Evolutionary conservation across 2,329 filamentous ascomycete genomes (phyloP).

Genomic region (Niveomyces coronatus): DNA sequence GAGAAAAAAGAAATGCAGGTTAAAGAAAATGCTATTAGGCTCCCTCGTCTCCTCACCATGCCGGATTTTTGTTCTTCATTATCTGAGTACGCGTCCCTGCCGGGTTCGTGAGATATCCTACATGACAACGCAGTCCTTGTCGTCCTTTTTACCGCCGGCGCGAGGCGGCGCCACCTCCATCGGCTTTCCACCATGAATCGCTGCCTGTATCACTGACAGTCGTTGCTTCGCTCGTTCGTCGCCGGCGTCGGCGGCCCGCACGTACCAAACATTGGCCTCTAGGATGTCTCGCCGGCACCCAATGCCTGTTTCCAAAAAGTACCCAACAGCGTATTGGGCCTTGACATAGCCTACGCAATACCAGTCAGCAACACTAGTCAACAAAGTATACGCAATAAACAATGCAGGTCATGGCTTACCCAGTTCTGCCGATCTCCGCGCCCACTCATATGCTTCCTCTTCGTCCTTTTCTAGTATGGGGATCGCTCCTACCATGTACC

Average conservation of each 20-base stretch:
- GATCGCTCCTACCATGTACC: conserved; percentile 94
- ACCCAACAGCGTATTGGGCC: conserved; percentile 91
- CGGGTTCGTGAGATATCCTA: conserved; percentile 22
- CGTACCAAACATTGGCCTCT: conserved; percentile 97
- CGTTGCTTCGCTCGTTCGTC: conserved; percentile 84
- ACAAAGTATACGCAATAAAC: neutral
- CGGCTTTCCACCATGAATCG: conserved; percentile 50
- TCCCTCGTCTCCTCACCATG: too few species aligned
- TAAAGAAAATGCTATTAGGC: conserved; percentile 9
- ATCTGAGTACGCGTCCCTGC: neutral
- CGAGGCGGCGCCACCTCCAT: conserved; percentile 47
- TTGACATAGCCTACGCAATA: conserved; percentile 56
- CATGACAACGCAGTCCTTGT: conserved; percentile 51
- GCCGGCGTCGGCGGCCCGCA: conserved; percentile 84
- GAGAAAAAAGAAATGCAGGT: too few species aligned
- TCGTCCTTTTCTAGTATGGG: conserved; percentile 91
- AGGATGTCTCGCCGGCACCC: conserved; percentile 89
- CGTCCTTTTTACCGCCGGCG: conserved; percentile 35
- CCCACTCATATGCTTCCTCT: conserved; percentile 94
- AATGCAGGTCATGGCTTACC: conserved; percentile 45
- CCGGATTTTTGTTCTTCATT: neutral
- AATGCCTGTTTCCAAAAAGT: conserved; percentile 98
- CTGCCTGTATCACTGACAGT: conserved; percentile 75
- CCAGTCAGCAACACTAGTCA: too few species aligned
- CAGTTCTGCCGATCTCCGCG: conserved; percentile 70